Percentiles rank a stretch among this genome's conserved stretches.
phyloP scores from a whole-genome alignment of 192 early-diverging fungal genomes.

The Podila clonocystis region DNA sequence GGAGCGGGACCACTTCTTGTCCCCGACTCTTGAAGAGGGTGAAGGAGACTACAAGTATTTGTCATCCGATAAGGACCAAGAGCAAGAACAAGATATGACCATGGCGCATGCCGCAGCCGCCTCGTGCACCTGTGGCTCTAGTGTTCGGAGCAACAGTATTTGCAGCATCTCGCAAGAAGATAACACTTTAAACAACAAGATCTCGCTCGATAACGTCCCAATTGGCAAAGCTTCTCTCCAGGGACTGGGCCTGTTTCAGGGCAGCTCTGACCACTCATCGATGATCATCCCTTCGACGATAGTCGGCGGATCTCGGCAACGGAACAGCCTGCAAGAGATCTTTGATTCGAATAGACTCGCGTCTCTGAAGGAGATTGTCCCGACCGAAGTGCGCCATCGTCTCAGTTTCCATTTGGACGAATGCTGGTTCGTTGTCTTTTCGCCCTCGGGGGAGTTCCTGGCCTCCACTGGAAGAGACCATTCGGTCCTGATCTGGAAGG shows the following conservation, averaged over 20 bases:
- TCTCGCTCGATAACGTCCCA: too few species aligned
- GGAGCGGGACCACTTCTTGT: not conserved
- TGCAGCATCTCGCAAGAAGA: slow-evolving; percentile 1
- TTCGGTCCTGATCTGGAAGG: slow-evolving; percentile 26
- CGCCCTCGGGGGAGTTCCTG: slow-evolving; percentile 38
- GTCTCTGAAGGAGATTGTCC: slow-evolving; percentile 23
- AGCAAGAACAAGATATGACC: slow-evolving; percentile 3
- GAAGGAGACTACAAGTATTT: slow-evolving; percentile 10
- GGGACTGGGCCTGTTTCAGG: too few species aligned
- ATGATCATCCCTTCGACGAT: not conserved
- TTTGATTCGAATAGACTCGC: slow-evolving; percentile 24
- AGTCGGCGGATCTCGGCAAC: too few species aligned
- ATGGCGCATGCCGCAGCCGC: not conserved
- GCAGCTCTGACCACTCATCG: not conserved
- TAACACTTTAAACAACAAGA: not conserved
- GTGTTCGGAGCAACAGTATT: slow-evolving; percentile 10
- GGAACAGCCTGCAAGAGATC: slow-evolving; percentile 6
- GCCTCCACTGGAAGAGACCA: slow-evolving; percentile 38
- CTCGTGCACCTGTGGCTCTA: slow-evolving; percentile 7
- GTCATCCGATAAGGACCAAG: not conserved
- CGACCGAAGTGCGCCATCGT: slow-evolving; percentile 27
- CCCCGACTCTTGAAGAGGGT: not conserved
- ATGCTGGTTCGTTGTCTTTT: slow-evolving; percentile 47
- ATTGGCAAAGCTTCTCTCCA: too few species aligned
- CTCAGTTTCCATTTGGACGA: slow-evolving; percentile 45